A percentile compares a stretch with the other conserved stretches of the same genome.
Conservation (phyloP, 164 flowering plant genomes). For the Aristolochia contorta region DNA sequence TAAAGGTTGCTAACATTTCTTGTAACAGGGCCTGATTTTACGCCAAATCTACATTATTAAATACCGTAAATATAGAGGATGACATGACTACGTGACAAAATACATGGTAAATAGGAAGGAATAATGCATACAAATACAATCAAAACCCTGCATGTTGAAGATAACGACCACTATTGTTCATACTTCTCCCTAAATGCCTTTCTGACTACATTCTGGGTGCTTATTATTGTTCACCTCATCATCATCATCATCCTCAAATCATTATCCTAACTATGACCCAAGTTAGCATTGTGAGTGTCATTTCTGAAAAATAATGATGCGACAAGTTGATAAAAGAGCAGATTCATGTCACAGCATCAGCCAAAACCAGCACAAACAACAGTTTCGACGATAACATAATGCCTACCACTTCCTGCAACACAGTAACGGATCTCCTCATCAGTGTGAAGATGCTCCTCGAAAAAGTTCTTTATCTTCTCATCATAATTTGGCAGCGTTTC, state of each 20-base stretch:
- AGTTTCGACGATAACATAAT: neutral
- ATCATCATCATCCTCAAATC: too few relatives aligned
- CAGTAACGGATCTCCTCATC: constrained; percentile 98
- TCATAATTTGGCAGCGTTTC: constrained; percentile 95
- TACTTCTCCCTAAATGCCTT: too few relatives aligned
- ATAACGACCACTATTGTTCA: too few relatives aligned
- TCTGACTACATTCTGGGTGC: too few relatives aligned
- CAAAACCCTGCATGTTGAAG: too few relatives aligned
- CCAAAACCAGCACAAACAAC: neutral
- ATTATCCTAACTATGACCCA: neutral
- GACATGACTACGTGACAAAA: too few relatives aligned
- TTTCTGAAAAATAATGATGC: neutral
- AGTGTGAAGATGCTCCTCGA: constrained; percentile 94
- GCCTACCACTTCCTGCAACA: constrained; percentile 91
- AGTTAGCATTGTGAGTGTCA: neutral
- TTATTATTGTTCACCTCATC: too few relatives aligned
- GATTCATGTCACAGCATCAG: neutral
- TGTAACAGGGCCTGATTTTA: neutral
- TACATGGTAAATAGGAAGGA: too few relatives aligned
- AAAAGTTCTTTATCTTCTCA: constrained; percentile 83
- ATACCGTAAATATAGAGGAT: neutral
- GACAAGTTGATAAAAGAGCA: neutral
- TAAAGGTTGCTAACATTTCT: neutral
- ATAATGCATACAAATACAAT: too few relatives aligned
- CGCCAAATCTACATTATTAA: neutral